Evolutionary conservation across 2,329 filamentous ascomycete genomes (phyloP), one percentile per base, ranked within the genome.

Genomic region (Claviceps spartinae): DNA sequence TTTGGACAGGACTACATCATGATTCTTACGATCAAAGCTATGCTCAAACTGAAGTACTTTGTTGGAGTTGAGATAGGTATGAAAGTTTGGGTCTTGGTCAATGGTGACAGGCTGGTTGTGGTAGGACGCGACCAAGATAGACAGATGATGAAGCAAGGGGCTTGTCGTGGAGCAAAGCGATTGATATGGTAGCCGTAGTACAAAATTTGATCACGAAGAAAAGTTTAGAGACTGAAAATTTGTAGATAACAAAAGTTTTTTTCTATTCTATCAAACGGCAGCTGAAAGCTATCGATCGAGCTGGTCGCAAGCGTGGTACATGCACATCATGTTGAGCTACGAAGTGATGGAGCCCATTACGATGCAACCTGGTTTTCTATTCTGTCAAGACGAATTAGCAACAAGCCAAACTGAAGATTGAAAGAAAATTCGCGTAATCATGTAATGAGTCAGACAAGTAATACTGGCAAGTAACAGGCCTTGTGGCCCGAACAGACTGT

Each of bases 391-490:
- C 24, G 13, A 34, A 26, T 49, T 36, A 50, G 51, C 40, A 22
- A 30, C 24, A 16, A 14, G 45, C 11, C 38, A 36, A 22, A n/a
- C 34, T 30, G 30, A 13, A 13, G 4, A 45, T 46, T 30, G 26
- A 3, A 49, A 42, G 40, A 22, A 14, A 49, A 41, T 53, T 51
- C 56, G 57, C 57, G 53, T 37, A 4, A 52, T 52, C 34, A 50
- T 57, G 65, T 60, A 61, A 63, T 30, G 57, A 62, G 62, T 88
- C 85, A 88, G 85, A 86, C 82, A 82, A 78, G 73, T 70, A 75
- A 83, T 89, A 89, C 86, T 90, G 86, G 86, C 86, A 86, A 89
- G 86, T 89, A 89, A 84, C 86, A 87, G 82, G 81, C 49, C 77
- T 68, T 71, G 70, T 71, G 71, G 73, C 81, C 83, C 82, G 80